A percentile compares a stretch with the other conserved stretches of the same genome.
Evolutionary conservation across 306 rosid species (phyloP).

Genomic region (Sechiopsis laciniata): DNA sequence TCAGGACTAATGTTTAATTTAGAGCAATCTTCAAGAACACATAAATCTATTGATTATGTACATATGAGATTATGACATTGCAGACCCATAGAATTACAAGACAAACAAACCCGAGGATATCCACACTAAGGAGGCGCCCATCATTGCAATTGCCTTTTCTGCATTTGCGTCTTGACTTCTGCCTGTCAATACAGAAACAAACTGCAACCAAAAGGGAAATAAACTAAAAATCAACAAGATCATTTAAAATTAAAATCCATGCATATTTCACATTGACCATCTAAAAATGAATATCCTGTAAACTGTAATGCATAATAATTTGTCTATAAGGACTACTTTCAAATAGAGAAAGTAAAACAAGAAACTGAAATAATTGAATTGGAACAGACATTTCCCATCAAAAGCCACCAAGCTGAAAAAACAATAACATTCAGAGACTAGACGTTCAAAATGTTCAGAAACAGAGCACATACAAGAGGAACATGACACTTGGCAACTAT

Average conservation of each 20-base stretch:
- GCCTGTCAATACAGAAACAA: conserved; percentile 29
- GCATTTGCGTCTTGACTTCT: conserved; percentile 78
- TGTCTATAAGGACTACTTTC: background rate
- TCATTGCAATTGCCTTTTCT: conserved; percentile 58
- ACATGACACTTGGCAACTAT: conserved; percentile 81
- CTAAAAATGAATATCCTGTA: background rate
- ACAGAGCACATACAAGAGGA: conserved; percentile 53
- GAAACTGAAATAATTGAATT: background rate
- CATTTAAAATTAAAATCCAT: background rate
- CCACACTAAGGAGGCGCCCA: conserved; percentile 72
- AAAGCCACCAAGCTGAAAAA: background rate
- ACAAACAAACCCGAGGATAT: conserved; percentile 52
- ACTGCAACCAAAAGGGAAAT: background rate
- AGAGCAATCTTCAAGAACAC: background rate
- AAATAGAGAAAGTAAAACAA: background rate
- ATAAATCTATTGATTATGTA: background rate
- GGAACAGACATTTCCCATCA: background rate
- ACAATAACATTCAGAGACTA: background rate
- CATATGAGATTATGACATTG: background rate
- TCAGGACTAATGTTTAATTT: conserved; percentile 1
- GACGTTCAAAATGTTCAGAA: background rate
- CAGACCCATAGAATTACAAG: conserved; percentile 17
- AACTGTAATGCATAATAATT: background rate
- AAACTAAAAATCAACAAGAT: background rate
- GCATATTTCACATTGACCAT: background rate